Conservation (phyloP, 768 basidiomycete genomes). For the Leccinum pellstonianum region DNA sequence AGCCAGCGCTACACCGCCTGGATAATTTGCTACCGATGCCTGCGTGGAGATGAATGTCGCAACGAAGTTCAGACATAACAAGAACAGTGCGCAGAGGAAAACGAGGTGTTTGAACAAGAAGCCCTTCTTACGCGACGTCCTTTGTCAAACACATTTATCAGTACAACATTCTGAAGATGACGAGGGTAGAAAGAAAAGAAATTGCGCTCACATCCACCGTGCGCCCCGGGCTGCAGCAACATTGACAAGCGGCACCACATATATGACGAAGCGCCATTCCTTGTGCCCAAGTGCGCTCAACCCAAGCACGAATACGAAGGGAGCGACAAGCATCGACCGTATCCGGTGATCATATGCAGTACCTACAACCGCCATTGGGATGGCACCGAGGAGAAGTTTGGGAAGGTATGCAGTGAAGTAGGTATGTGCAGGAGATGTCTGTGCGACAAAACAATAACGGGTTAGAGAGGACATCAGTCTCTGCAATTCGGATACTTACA, state of each 20-base stretch:
- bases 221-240: constrained; percentile 71
- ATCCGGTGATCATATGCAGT: constrained; percentile 46
- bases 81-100: constrained; percentile 44
- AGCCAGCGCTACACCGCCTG: constrained; percentile 75
- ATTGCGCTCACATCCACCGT: constrained; percentile 55
- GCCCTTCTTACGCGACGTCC: constrained; percentile 50
- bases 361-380: constrained; percentile 62
- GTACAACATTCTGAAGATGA: not conserved
- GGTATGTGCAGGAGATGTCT: constrained; percentile 68
- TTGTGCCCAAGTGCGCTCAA: constrained; percentile 88
- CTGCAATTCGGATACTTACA: constrained; percentile 44
- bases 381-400: constrained; percentile 66
- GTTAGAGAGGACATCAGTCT: constrained; percentile 2
- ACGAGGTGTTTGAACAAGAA: constrained; percentile 44
- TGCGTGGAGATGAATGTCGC: constrained; percentile 51
- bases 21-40: constrained; percentile 79
- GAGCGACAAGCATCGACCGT: constrained; percentile 50
- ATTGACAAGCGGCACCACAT: constrained; percentile 80
- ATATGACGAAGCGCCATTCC: constrained; percentile 96
- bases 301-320: constrained; percentile 51
- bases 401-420: constrained; percentile 74
- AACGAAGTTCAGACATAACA: constrained; percentile 53
- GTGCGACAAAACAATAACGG: not conserved
- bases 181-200: not conserved
- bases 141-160: constrained; percentile 24